These are phyloP conservation scores for Camillea tinctor DNA, from an alignment of 2,329 filamentous ascomycete genomes.

Conservation along the genomic window DNA sequence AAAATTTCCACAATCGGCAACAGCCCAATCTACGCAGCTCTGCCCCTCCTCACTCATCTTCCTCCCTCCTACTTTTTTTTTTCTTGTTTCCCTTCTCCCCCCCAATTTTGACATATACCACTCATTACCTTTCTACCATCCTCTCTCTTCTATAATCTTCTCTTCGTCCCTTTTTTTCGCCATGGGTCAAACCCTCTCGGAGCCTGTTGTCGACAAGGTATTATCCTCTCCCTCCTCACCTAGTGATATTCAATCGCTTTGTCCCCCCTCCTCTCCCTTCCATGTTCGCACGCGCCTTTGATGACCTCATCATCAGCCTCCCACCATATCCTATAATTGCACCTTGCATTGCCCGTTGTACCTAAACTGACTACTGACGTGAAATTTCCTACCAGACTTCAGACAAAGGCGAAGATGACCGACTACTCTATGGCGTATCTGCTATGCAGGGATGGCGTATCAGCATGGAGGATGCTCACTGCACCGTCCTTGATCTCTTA, in stretches of 20 bases:
- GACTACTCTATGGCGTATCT: slow-evolving; percentile 89
- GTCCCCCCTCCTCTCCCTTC: slow-evolving; percentile 2
- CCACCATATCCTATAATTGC: slow-evolving; percentile 3
- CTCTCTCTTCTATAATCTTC: slow-evolving; percentile 16
- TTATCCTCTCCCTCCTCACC: slow-evolving; percentile 33
- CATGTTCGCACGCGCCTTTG: slow-evolving; percentile 17
- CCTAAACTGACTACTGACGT: slow-evolving; percentile 26
- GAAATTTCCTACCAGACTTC: slow-evolving; percentile 62
- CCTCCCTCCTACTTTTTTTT: slow-evolving; percentile 10
- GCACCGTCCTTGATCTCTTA: slow-evolving; percentile 83
- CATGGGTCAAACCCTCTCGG: slow-evolving; percentile 99
- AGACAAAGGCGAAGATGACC: slow-evolving; percentile 86
- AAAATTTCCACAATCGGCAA: slow-evolving; percentile 23
- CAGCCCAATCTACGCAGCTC: background rate
- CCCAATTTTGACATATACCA: slow-evolving; percentile 18
- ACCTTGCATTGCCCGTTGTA: background rate
- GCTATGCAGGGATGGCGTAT: slow-evolving; percentile 99
- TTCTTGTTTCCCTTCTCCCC: slow-evolving; percentile 21
- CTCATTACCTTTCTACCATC: slow-evolving; percentile 25
- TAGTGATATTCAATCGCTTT: slow-evolving; percentile 22
- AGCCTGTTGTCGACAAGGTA: slow-evolving; percentile 99
- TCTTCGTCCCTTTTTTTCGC: too few species aligned
- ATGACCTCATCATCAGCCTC: slow-evolving; percentile 20
- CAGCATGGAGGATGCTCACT: slow-evolving; percentile 98
- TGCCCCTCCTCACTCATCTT: slow-evolving; percentile 1